A percentile compares a stretch with the other conserved stretches of the same genome.
Conservation (phyloP, 2,329 filamentous ascomycete species). For the Metarhizium rileyi region DNA sequence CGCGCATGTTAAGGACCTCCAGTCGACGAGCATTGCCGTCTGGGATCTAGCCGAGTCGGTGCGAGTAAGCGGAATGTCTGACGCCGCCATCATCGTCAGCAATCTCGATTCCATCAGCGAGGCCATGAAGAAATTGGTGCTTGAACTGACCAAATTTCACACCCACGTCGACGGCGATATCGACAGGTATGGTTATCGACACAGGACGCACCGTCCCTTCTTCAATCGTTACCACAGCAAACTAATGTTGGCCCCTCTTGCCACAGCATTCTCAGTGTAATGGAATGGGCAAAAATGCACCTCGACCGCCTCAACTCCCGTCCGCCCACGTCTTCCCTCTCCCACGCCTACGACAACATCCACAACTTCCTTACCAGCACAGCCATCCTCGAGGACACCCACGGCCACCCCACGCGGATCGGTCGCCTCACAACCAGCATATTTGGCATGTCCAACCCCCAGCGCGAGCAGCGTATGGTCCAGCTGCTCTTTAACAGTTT, state of each 20-base stretch:
- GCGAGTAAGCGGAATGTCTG: constrained; percentile 81
- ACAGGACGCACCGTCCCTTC: not conserved
- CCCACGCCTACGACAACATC: constrained; percentile 71
- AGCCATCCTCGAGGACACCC: constrained; percentile 46
- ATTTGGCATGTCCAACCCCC: constrained; percentile 71
- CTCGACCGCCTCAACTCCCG: constrained; percentile 57
- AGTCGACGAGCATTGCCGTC: constrained; percentile 85
- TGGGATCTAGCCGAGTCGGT: constrained; percentile 93
- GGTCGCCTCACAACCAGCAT: constrained; percentile 61
- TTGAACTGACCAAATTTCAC: constrained; percentile 86
- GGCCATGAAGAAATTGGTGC: constrained; percentile 70
- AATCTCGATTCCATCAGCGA: constrained; percentile 81
- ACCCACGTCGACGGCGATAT: constrained; percentile 89
- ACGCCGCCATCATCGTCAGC: constrained; percentile 73
- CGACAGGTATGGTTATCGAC: constrained; percentile 50
- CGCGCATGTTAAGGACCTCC: constrained; percentile 75
- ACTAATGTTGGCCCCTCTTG: constrained; percentile 17
- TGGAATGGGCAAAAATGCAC: constrained; percentile 92
- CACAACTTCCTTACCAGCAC: constrained; percentile 63
- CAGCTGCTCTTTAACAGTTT: constrained; percentile 82
- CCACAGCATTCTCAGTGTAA: constrained; percentile 72
- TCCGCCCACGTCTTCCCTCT: constrained; percentile 47
- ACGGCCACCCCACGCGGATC: constrained; percentile 53
- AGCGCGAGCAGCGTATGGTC: constrained; percentile 70
- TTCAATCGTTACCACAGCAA: not conserved